Evolutionary conservation across 352 stramenopile species (phyloP).

Genomic region (Phytophthora citricola): DNA sequence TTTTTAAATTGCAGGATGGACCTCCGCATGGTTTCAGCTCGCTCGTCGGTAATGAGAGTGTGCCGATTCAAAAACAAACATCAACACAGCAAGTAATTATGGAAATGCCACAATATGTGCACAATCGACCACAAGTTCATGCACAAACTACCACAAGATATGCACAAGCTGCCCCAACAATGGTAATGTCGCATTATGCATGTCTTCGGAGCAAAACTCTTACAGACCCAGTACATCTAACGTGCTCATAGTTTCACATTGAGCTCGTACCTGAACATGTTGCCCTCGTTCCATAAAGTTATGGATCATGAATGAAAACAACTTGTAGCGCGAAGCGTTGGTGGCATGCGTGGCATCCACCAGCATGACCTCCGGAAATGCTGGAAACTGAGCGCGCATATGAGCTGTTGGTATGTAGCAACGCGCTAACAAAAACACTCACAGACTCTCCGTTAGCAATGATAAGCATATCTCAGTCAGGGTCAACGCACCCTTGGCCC

Average conservation of each 20-base stretch:
- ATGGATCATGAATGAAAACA: conserved; percentile 21
- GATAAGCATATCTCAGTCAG: neutral
- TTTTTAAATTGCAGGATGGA: conserved; percentile 7
- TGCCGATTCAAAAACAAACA: neutral
- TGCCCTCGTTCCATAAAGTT: conserved; percentile 9
- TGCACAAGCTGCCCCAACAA: too few species aligned
- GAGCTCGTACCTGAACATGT: conserved; percentile 6
- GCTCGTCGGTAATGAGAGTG: conserved; percentile 3
- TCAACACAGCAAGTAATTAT: neutral
- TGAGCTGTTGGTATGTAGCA: neutral
- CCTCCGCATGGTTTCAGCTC: neutral
- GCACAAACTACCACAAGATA: neutral
- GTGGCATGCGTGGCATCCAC: conserved; percentile 20
- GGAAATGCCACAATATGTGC: neutral
- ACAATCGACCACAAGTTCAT: neutral
- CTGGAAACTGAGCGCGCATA: neutral
- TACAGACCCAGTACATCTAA: neutral
- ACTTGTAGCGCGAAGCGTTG: conserved; percentile 17
- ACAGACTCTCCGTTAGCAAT: neutral
- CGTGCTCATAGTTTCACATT: neutral
- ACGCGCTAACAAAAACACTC: neutral
- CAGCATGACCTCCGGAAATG: conserved; percentile 9
- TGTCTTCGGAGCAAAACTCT: neutral
- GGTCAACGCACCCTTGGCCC: neutral
- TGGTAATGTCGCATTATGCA: too few species aligned